Evolutionary conservation across 495 filamentous ascomycete species (phyloP), one percentile per base, ranked within the genome.

Genomic region (Hypoxylon subgilvum): DNA sequence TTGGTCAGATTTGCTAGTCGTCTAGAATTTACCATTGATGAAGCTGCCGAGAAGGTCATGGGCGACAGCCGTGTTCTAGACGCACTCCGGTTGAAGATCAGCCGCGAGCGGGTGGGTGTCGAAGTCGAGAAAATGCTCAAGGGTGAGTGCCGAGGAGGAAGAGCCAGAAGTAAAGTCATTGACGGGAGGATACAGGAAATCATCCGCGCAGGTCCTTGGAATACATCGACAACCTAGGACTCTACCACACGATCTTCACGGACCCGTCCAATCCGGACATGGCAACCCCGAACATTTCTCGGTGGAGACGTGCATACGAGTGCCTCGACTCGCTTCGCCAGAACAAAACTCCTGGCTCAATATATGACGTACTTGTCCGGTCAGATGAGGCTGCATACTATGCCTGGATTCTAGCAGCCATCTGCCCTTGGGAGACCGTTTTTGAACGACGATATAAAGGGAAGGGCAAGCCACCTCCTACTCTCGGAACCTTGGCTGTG

Each of bases 101-200:
- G 88, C 61, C 84, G 92, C 23, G 94, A 99, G 69, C 79, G 94
- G 39, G 82, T 97, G 2, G 88, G 89, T 1, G 77, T 84, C 3
- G 94, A 99, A 69, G 34, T 96, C 5, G 86, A 89, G 56, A 97
- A 97, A 74, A 96, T 96, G 89, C 77, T 98, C 21, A 86, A 82
- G 69, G 90, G 90, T 87, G 53, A 30, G 57, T 28, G 2, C n/a
- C n/a, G 2, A 3, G 18, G 13, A n/a, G 31, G 0, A 6, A 14
- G 46, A 6, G 13, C 0, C 8, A 22, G 46, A 25, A 9, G 19
- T 6, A 34, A 1, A 12, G 14, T 34, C 23, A n/a, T 25, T 69
- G 52, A 67, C 25, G 28, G 32, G 4, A 31, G 16, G 18, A 32
- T 22, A 6, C 41, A 89, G 88, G 87, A 2, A 85, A 86, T 22